phyloP scores from a whole-genome alignment of 164 flowering plant species.

The Magnolia officinalis region DNA sequence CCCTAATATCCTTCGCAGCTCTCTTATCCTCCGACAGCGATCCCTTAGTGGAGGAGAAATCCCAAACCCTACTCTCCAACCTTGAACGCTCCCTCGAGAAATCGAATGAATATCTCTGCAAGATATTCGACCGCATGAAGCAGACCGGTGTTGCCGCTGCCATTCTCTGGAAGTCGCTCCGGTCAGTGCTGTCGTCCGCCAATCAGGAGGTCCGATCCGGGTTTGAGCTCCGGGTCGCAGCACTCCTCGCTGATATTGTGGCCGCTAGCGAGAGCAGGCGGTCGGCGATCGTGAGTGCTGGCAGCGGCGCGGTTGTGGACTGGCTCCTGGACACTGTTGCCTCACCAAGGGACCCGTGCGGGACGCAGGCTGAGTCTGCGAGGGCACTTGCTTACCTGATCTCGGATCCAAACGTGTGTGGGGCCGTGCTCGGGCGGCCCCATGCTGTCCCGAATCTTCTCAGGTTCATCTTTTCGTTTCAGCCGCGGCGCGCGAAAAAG shows the following conservation, averaged over 20 bases:
- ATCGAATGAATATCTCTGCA: slow-evolving; percentile 42
- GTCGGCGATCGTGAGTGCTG: slow-evolving; percentile 78
- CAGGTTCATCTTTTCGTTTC: slow-evolving; percentile 77
- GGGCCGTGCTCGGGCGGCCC: slow-evolving; percentile 71
- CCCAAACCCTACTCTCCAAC: slow-evolving; percentile 23
- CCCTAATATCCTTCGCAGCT: slow-evolving; percentile 34
- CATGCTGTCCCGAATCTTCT: slow-evolving; percentile 77
- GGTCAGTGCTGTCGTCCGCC: slow-evolving; percentile 77
- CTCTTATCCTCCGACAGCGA: slow-evolving; percentile 14
- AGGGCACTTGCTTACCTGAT: slow-evolving; percentile 85
- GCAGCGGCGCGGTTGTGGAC: slow-evolving; percentile 91
- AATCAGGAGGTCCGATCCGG: slow-evolving; percentile 83
- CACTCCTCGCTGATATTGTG: slow-evolving; percentile 84
- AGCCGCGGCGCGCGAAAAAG: slow-evolving; percentile 65
- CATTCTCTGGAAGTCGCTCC: slow-evolving; percentile 76
- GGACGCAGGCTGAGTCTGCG: slow-evolving; percentile 86
- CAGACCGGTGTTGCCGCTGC: slow-evolving; percentile 81
- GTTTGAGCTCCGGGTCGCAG: slow-evolving; percentile 83
- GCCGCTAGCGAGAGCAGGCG: slow-evolving; percentile 71
- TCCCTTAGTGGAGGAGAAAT: not conserved
- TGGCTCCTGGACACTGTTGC: slow-evolving; percentile 90
- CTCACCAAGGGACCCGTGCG: slow-evolving; percentile 31
- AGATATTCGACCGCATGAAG: slow-evolving; percentile 43
- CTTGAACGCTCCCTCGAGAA: slow-evolving; percentile 35
- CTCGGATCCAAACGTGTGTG: slow-evolving; percentile 68